Evolutionary conservation across 768 basidiomycete genomes (phyloP).

Genomic region (Termitomyces bulborhizus): DNA sequence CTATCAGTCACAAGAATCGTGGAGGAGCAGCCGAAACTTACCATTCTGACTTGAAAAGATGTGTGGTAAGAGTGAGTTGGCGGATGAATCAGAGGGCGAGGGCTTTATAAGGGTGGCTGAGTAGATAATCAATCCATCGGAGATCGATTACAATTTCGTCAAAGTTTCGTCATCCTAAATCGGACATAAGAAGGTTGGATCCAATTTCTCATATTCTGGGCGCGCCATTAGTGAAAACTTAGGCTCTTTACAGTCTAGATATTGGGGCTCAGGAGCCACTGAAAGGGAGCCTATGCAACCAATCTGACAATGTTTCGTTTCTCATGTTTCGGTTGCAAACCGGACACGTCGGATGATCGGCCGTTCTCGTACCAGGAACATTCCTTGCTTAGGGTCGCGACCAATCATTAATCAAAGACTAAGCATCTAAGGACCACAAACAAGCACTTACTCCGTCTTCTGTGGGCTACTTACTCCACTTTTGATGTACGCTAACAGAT

Average conservation of each 20-base stretch:
- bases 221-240: background rate
- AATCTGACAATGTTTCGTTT: background rate
- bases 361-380: background rate
- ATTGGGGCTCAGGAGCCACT: too few species aligned
- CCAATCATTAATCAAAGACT: conserved; percentile 1
- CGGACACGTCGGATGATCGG: background rate
- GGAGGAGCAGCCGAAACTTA: conserved; percentile 8
- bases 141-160: conserved; percentile 15
- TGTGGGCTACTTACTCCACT: too few species aligned
- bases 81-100: conserved; percentile 7
- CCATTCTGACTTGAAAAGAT: conserved; percentile 14
- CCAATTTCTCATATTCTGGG: background rate
- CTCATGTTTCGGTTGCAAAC: conserved; percentile 4
- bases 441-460: too few species aligned
- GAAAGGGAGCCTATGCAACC: background rate
- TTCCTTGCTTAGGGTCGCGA: background rate
- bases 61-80: conserved; percentile 11
- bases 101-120: conserved; percentile 14
- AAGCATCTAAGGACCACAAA: background rate
- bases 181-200: background rate
- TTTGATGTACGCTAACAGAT: too few species aligned
- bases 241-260: background rate
- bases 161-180: conserved; percentile 10
- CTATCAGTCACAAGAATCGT: background rate
- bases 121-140: conserved; percentile 21